These are phyloP conservation scores for Botrytis hyacinthi DNA, from an alignment of 2,329 filamentous ascomycete genomes.

Conservation along the genomic window DNA sequence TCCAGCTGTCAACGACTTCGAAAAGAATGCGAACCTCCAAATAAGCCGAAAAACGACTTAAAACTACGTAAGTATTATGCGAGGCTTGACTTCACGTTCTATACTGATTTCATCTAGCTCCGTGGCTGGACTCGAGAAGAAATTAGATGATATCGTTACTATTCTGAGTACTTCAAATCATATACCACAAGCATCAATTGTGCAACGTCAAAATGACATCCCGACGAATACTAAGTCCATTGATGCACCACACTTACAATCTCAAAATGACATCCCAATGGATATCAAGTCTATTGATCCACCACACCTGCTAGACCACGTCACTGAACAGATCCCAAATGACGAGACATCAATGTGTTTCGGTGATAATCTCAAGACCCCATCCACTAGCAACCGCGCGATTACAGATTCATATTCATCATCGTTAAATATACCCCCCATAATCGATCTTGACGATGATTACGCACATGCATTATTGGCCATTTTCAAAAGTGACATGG, in stretches of 20 bases:
- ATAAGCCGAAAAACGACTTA: slow-evolving; percentile 15
- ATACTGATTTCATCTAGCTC: slow-evolving; percentile 10
- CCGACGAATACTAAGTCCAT: background rate
- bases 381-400: background rate
- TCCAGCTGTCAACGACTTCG: slow-evolving; percentile 19
- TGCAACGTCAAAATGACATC: background rate
- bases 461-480: slow-evolving; percentile 20
- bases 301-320: background rate
- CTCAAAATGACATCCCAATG: background rate
- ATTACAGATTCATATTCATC: background rate
- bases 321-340: background rate
- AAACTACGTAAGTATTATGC: slow-evolving; percentile 2
- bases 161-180: slow-evolving; percentile 18
- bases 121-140: slow-evolving; percentile 25
- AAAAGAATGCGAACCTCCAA: slow-evolving; percentile 22
- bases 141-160: slow-evolving; percentile 25
- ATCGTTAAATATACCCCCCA: background rate
- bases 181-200: background rate
- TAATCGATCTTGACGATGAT: slow-evolving; percentile 6
- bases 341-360: background rate
- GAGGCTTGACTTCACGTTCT: too few relatives aligned
- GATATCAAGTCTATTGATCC: background rate
- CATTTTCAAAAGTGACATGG: slow-evolving; percentile 22
- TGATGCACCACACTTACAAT: background rate
- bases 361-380: background rate